phyloP scores from a whole-genome alignment of 1,139 yeast genomes.

The Hansenula sp. region DNA sequence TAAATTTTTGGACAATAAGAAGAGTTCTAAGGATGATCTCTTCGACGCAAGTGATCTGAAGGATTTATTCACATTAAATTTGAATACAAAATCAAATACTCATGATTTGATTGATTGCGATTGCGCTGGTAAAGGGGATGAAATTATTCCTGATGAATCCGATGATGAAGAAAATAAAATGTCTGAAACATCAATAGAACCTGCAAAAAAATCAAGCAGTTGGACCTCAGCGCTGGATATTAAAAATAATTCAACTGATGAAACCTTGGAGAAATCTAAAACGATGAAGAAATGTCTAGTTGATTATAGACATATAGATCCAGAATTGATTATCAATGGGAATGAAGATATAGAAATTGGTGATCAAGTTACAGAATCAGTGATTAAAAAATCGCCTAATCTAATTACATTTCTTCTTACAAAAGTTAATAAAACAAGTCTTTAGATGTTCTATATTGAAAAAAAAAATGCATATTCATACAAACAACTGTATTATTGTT shows the following conservation, averaged over 20 bases:
- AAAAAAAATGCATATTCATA: not conserved
- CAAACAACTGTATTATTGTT: slow-evolving; percentile 8
- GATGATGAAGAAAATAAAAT: slow-evolving; percentile 19
- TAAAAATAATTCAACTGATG: slow-evolving; percentile 33
- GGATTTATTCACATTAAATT: slow-evolving; percentile 65
- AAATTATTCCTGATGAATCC: slow-evolving; percentile 19
- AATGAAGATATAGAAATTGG: slow-evolving; percentile 22
- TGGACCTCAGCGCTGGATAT: slow-evolving; percentile 55
- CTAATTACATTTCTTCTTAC: slow-evolving; percentile 17
- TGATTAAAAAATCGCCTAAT: slow-evolving; percentile 9
- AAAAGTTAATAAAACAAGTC: slow-evolving; percentile 18
- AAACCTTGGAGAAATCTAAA: slow-evolving; percentile 28
- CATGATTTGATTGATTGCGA: slow-evolving; percentile 79
- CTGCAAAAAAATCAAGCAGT: slow-evolving; percentile 13
- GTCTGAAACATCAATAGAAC: slow-evolving; percentile 17
- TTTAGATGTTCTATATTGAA: slow-evolving; percentile 1
- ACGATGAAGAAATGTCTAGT: slow-evolving; percentile 53
- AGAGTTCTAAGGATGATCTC: slow-evolving; percentile 42
- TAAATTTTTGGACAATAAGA: slow-evolving; percentile 61
- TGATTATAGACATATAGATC: slow-evolving; percentile 61
- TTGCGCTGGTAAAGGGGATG: slow-evolving; percentile 53
- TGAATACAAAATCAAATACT: slow-evolving; percentile 60
- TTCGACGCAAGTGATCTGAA: slow-evolving; percentile 64
- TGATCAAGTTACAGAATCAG: slow-evolving; percentile 16
- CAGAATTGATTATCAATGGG: slow-evolving; percentile 21